Evolutionary conservation across 768 basidiomycete species (phyloP), one percentile per base, ranked within the genome.

Genomic region (Pisolithus microcarpus): DNA sequence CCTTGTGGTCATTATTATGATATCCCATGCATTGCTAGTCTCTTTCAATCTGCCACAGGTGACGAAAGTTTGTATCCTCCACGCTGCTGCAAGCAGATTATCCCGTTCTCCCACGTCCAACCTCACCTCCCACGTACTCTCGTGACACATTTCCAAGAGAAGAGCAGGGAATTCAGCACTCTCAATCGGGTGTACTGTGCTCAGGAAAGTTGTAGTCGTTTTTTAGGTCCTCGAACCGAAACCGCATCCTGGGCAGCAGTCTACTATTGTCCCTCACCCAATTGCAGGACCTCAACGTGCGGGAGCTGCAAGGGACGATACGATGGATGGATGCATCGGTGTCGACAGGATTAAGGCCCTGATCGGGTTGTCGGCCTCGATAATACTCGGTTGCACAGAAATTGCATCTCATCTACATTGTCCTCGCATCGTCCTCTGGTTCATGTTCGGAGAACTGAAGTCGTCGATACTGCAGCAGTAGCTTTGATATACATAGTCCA

Each of bases 11-110:
- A 75, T 53, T 54, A 54, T 49, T 72, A 71, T 49, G 71, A 71
- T 47, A 50, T 55, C 10, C 56, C 1, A 16, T 75, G 73, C 53
- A 8, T 66, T 21, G 59, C 61, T 2, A 55, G 64, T 31, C 63
- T 75, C 44, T 71, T 73, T 60, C 52, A 66, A 47, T 53, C 63
- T 16, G 62, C 72, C 1, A 65, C 60, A 5, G 55, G 52, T 19
- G 74, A 75, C 56, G 74, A 74, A 50, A 58, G 65, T 1, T 63
- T 75, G 28, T 72, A 64, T 52, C 73, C 72, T 4, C 72, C 72
- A 24, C 65, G 66, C 23, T 74, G 73, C 53, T 74, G 73, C 53
- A 54, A 62, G 26, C 57, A 58, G 24, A 52, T 52, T 5, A 69
- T 74, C 21, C 55, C 68, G 26, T 40, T 66, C 31, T 8, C 31